These are phyloP conservation scores for Piloderma croceum DNA, from an alignment of 768 basidiomycete genomes.

Conservation along the genomic window DNA sequence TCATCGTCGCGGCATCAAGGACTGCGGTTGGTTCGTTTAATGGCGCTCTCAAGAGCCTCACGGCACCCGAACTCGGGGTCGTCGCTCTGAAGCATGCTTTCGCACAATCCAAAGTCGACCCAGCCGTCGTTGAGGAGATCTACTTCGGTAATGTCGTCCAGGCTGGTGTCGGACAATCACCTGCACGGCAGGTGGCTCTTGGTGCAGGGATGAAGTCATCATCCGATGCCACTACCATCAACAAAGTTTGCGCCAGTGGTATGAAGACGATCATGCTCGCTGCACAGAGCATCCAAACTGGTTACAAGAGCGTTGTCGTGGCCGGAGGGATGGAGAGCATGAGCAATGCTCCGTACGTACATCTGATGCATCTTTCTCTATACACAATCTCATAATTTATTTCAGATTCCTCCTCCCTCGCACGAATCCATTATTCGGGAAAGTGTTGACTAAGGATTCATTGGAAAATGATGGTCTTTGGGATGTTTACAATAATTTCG, in stretches of 20 bases:
- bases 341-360: constrained; percentile 93
- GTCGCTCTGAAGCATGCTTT: constrained; percentile 90
- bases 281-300: constrained; percentile 82
- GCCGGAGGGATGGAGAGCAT: constrained; percentile 99
- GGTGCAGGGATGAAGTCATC: constrained; percentile 73
- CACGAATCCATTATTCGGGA: constrained; percentile 79
- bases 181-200: constrained; percentile 97
- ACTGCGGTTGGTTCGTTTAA: constrained; percentile 94
- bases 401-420: constrained; percentile 76
- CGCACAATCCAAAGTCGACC: constrained; percentile 70
- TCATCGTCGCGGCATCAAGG: constrained; percentile 89
- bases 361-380: constrained; percentile 2
- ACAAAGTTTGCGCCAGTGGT: constrained; percentile 99
- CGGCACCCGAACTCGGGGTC: constrained; percentile 86
- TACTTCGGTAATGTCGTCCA: constrained; percentile 98
- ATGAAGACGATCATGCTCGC: constrained; percentile 95
- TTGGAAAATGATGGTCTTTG: constrained; percentile 90
- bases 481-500: constrained; percentile 96
- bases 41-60: constrained; percentile 80
- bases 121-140: constrained; percentile 85
- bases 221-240: constrained; percentile 97
- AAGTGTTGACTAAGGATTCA: constrained; percentile 82
- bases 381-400: no score
- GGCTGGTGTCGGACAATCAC: constrained; percentile 94
- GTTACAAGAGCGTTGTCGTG: constrained; percentile 79